Percentiles rank a stretch among this genome's conserved stretches.
Evolutionary conservation across 1,284 basidiomycete genomes (phyloP).

Genomic region (Rhodofomes roseus): DNA sequence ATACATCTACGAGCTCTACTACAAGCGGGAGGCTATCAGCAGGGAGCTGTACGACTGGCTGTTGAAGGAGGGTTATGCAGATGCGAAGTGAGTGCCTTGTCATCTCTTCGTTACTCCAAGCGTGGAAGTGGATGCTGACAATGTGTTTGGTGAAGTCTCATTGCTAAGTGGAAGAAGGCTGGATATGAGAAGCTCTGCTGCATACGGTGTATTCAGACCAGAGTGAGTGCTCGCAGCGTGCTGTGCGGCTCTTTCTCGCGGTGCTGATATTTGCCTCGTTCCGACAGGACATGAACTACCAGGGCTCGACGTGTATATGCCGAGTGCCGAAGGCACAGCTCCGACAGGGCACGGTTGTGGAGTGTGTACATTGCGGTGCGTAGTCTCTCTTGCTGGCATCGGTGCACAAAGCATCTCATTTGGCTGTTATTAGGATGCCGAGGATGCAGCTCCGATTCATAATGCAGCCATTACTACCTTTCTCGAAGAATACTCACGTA

Average conservation of each 20-base stretch:
- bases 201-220: constrained; percentile 93
- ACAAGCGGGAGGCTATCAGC: constrained; percentile 95
- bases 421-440: constrained; percentile 13
- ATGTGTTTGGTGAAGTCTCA: constrained; percentile 55
- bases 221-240: constrained; percentile 42
- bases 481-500: background rate
- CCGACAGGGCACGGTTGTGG: constrained; percentile 89
- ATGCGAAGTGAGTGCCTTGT: constrained; percentile 79
- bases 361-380: constrained; percentile 96
- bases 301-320: constrained; percentile 99
- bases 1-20: constrained; percentile 98
- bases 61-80: constrained; percentile 95
- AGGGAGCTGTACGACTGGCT: constrained; percentile 98
- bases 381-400: constrained; percentile 16
- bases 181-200: constrained; percentile 99
- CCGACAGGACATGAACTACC: constrained; percentile 94
- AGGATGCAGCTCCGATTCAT: constrained; percentile 23
- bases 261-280: constrained; percentile 1
- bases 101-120: background rate
- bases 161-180: constrained; percentile 99
- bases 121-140: background rate
- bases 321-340: constrained; percentile 95
- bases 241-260: background rate
- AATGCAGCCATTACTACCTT: background rate
- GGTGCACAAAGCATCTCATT: background rate